Evolutionary conservation across 1,284 basidiomycete species (phyloP), one percentile per base, ranked within the genome.

Genomic region (Bjerkandera adusta): DNA sequence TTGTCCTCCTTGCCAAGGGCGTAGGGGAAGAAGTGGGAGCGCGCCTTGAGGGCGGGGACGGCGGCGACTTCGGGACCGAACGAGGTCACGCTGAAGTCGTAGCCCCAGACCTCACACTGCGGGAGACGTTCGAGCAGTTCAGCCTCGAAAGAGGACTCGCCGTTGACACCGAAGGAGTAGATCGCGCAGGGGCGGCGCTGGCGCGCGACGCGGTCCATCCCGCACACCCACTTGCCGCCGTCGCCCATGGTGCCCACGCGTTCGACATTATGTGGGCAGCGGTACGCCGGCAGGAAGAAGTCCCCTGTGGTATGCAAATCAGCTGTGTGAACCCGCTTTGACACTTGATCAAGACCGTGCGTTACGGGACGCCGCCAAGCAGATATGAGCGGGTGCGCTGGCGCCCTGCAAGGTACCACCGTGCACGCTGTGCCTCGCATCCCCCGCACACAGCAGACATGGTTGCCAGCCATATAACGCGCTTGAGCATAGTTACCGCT

Each of bases 121-220:
- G 68, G 64, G 6, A 67, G 69, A 18, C 63, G 62, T 33, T 65
- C 62, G 50, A 79, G 65, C 27, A 79, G 47, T 18, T 67, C 68
- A 4, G 74, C 69, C 48, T 78, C 77, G 49, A 75, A 78, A n/a
- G 76, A 78, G 4, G 76, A 77, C 52, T 79, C 75, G 58, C 64
- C 66, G 41, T 77, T 78, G 50, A 77, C 55, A 16, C 73, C 74
- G 45, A 76, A 67, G 24, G 73, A 74, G 51, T 76, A 76, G 37
- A 77, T 62, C 37, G 72, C 64, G 46, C 72, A 24, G 21, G 32
- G 26, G 24, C 27, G 40, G 21, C 21, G 65, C 56, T 44, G 60
- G 64, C 52, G 75, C 67, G 55, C 61, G 41, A 77, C 57, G 18
- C 68, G 64, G 36, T 74, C 68, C 38, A 77, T 43, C 5, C 75